Percentiles rank a stretch among this genome's conserved stretches.
Evolutionary conservation across 352 stramenopile genomes (phyloP).

Genomic region (Phytophthora tubulina): DNA sequence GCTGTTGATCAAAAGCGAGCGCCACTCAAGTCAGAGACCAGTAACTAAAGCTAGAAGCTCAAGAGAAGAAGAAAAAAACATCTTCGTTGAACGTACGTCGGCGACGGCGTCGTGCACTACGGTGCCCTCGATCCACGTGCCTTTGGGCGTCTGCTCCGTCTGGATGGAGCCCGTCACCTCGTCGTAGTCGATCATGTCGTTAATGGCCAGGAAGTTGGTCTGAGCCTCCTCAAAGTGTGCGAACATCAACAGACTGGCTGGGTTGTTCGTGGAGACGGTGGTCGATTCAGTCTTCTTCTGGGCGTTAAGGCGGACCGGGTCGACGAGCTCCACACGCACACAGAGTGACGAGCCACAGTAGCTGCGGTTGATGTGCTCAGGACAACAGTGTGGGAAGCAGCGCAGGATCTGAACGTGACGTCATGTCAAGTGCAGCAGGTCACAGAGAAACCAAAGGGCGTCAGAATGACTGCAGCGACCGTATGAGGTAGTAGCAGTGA

Average conservation of each 20-base stretch:
- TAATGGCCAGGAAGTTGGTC: slow-evolving; percentile 38
- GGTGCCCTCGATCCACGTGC: slow-evolving; percentile 66
- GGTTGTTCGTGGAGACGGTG: slow-evolving; percentile 17
- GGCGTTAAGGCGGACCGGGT: slow-evolving; percentile 31
- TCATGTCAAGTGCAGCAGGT: background rate
- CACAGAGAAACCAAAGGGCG: slow-evolving; percentile 2
- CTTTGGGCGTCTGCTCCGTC: slow-evolving; percentile 69
- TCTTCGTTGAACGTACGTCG: slow-evolving; percentile 20
- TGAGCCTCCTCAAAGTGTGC: slow-evolving; percentile 67
- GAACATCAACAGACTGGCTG: slow-evolving; percentile 48
- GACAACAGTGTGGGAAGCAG: slow-evolving; percentile 81
- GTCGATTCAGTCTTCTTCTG: slow-evolving; percentile 18
- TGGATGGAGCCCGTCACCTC: slow-evolving; percentile 54
- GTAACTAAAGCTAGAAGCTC: background rate
- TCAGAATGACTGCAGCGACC: background rate
- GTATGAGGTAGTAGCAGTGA: background rate
- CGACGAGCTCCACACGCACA: slow-evolving; percentile 44
- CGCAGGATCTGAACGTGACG: slow-evolving; percentile 56
- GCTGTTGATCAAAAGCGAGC: slow-evolving; percentile 7
- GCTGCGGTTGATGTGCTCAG: slow-evolving; percentile 69
- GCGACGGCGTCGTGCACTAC: slow-evolving; percentile 31
- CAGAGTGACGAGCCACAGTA: slow-evolving; percentile 72
- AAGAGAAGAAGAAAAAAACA: background rate
- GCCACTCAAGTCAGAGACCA: slow-evolving; percentile 4
- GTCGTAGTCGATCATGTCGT: slow-evolving; percentile 39